Percentiles rank a stretch among this genome's conserved stretches.
phyloP scores from a whole-genome alignment of 2,329 filamentous ascomycete species.

The Sphaerostilbella broomeana region DNA sequence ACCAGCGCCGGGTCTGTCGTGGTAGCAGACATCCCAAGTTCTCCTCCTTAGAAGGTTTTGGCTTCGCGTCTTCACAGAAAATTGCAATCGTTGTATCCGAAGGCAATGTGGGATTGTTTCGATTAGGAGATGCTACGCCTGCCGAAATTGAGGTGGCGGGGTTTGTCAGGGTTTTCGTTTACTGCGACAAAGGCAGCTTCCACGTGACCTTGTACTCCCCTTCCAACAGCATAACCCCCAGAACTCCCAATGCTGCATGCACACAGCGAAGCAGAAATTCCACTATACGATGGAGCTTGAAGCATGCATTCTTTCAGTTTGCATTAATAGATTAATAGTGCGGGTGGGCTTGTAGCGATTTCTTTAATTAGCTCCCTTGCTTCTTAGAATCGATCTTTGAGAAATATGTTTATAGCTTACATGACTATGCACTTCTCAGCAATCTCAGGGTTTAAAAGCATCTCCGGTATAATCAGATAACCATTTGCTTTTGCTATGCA shows the following conservation, averaged over 20 bases:
- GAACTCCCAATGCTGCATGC: constrained; percentile 4
- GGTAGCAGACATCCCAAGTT: constrained; percentile 30
- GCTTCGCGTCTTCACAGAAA: constrained; percentile 22
- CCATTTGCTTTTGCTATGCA: constrained; percentile 1
- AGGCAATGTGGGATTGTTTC: constrained; percentile 30
- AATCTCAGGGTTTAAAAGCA: background rate
- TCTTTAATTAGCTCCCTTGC: too few species aligned
- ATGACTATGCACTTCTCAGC: background rate
- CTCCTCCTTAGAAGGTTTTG: constrained; percentile 25
- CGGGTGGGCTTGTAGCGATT: too few species aligned
- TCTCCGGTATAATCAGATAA: background rate
- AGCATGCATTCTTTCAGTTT: too few species aligned
- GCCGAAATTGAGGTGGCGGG: constrained; percentile 27
- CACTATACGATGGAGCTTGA: background rate
- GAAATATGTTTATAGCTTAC: too few species aligned
- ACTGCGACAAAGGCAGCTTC: background rate
- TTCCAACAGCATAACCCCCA: background rate
- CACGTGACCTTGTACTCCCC: constrained; percentile 3
- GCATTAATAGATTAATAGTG: too few species aligned
- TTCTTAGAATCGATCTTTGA: too few species aligned
- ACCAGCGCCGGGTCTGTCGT: constrained; percentile 34
- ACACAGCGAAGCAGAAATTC: background rate
- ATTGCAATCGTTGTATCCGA: constrained; percentile 37
- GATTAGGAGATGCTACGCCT: constrained; percentile 27
- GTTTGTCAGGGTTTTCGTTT: constrained; percentile 13